These are phyloP conservation scores for Boletus subparvulus DNA, from an alignment of 768 basidiomycete species.

Conservation along the genomic window DNA sequence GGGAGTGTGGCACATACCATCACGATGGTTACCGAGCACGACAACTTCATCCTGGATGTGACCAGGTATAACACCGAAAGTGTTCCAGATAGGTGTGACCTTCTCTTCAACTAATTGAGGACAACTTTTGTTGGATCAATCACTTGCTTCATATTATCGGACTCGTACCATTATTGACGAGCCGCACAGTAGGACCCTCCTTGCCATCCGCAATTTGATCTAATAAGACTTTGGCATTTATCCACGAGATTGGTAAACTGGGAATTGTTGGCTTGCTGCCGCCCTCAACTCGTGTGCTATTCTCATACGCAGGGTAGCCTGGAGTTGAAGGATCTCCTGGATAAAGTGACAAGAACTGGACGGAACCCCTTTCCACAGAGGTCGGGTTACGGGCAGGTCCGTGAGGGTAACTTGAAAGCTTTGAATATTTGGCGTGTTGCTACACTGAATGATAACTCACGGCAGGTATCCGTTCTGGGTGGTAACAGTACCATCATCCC, in stretches of 20 bases:
- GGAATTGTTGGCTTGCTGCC: conserved; percentile 73
- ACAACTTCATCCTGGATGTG: conserved; percentile 83
- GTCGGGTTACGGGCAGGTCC: conserved; percentile 88
- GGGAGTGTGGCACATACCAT: conserved; percentile 51
- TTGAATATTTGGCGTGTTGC: not conserved
- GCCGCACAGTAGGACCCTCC: conserved; percentile 41
- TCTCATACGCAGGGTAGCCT: conserved; percentile 81
- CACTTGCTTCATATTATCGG: not conserved
- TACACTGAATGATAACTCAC: conserved; percentile 30
- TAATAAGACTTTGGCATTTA: conserved; percentile 71
- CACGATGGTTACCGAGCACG: conserved; percentile 84
- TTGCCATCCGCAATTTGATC: conserved; percentile 41
- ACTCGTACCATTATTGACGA: conserved; percentile 54
- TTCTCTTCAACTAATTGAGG: conserved; percentile 61
- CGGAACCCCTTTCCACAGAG: conserved; percentile 84
- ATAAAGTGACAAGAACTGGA: conserved; percentile 66
- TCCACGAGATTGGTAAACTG: conserved; percentile 89
- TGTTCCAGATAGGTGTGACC: conserved; percentile 91
- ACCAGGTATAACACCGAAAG: conserved; percentile 82
- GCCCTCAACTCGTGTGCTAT: conserved; percentile 62
- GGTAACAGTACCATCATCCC: conserved; percentile 83
- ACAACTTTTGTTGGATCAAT: not conserved
- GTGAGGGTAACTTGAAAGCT: conserved; percentile 44
- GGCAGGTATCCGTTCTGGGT: conserved; percentile 72
- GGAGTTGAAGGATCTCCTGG: conserved; percentile 87